A percentile compares a stretch with the other conserved stretches of the same genome.
Conservation (phyloP, 1,284 basidiomycete genomes). For the Malassezia obtusa region DNA sequence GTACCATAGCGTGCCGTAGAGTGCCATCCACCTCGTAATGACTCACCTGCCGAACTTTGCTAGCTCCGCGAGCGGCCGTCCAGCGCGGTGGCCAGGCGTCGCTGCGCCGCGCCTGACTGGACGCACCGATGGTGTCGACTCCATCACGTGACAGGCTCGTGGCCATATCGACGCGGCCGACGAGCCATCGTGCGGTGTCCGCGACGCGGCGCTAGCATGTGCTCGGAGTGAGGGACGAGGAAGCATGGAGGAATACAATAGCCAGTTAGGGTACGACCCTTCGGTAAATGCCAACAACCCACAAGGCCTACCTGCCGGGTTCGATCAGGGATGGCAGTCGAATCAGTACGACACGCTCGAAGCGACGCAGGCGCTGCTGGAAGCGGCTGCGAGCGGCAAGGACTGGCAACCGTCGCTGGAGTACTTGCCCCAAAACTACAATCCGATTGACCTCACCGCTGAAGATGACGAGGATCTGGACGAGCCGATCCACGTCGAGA, state of each 20-base stretch:
- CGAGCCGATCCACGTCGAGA: constrained; percentile 27
- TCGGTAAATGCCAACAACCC: not conserved
- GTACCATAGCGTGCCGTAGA: no score
- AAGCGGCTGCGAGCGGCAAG: not conserved
- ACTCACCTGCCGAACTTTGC: no score
- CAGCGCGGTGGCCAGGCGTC: no score
- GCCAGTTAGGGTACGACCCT: not conserved
- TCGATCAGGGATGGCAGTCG: not conserved
- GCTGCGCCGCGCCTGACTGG: no score
- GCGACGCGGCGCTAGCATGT: constrained; percentile 1
- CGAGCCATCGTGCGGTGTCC: not conserved
- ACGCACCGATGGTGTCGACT: not conserved
- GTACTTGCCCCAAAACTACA: not conserved
- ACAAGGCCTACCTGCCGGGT: not conserved
- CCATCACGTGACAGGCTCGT: not conserved
- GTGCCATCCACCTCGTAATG: no score
- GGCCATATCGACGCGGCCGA: not conserved
- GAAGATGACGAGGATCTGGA: constrained; percentile 28
- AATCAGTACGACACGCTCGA: not conserved
- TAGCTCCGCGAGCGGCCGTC: no score
- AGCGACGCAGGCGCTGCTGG: constrained; percentile 1
- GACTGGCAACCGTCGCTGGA: constrained; percentile 1
- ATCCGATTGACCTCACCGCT: constrained; percentile 8
- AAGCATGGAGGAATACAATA: not conserved
- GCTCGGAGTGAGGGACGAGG: not conserved